These are phyloP conservation scores for Lentinula raphanica DNA, from an alignment of 768 basidiomycete species.

Conservation along the genomic window DNA sequence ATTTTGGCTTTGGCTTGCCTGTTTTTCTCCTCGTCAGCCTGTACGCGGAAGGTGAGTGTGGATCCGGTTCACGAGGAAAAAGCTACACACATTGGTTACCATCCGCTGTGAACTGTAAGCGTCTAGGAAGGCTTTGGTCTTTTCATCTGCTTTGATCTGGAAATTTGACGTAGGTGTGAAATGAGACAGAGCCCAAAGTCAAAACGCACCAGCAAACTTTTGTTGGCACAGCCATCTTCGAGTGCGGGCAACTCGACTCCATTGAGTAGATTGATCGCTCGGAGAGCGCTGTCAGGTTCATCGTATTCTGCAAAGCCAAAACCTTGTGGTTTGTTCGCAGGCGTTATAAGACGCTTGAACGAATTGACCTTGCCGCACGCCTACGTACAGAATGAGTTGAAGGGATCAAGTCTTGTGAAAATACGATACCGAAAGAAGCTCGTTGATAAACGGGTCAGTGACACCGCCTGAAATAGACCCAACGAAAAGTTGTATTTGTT, in stretches of 20 bases:
- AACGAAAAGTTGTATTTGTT: slow-evolving; percentile 78
- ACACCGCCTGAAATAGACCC: slow-evolving; percentile 94
- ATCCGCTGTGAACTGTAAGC: slow-evolving; percentile 78
- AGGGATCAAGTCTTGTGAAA: neutral
- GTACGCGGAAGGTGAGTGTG: slow-evolving; percentile 6
- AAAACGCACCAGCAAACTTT: slow-evolving; percentile 64
- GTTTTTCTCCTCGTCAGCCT: slow-evolving; percentile 69
- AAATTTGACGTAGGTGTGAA: slow-evolving; percentile 36
- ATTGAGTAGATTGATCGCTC: slow-evolving; percentile 65
- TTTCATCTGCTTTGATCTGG: slow-evolving; percentile 94
- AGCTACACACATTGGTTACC: slow-evolving; percentile 66
- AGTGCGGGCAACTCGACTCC: slow-evolving; percentile 58
- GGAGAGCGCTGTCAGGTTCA: slow-evolving; percentile 85
- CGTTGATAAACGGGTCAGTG: slow-evolving; percentile 74
- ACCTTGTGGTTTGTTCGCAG: slow-evolving; percentile 89
- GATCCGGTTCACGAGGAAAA: neutral
- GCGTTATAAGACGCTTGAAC: slow-evolving; percentile 89
- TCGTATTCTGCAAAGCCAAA: slow-evolving; percentile 97
- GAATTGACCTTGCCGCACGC: slow-evolving; percentile 86
- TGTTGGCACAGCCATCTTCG: slow-evolving; percentile 55
- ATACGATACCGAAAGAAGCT: slow-evolving; percentile 59
- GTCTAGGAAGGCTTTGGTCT: slow-evolving; percentile 84
- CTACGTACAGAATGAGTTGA: slow-evolving; percentile 31
- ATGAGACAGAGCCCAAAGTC: neutral
- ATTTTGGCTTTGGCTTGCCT: slow-evolving; percentile 63